Conservation (phyloP, 176 grass and related monocot species). For the Tillandsia fasciculata region DNA sequence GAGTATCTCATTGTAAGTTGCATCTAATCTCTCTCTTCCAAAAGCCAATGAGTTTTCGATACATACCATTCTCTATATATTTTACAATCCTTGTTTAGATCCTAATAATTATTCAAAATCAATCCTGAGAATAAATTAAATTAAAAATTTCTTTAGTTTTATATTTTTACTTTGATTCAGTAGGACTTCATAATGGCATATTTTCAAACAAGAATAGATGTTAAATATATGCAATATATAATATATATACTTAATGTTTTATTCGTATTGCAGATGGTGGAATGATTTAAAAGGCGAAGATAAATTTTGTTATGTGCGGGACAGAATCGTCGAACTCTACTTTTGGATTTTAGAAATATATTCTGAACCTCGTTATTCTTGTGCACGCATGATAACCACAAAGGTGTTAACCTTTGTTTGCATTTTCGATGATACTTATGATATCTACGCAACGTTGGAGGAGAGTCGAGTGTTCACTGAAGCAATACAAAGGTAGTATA, state of each 20-base stretch:
- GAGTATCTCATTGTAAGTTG: constrained; percentile 20
- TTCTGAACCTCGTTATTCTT: constrained; percentile 18
- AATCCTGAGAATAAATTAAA: not conserved
- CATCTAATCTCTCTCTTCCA: not conserved
- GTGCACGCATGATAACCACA: constrained; percentile 20
- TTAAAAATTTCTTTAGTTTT: not conserved
- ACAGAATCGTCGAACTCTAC: constrained; percentile 27
- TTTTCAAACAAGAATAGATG: not conserved
- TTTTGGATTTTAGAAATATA: constrained; percentile 21
- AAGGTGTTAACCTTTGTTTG: constrained; percentile 8
- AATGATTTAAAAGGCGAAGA: constrained; percentile 12
- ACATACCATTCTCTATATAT: too few relatives aligned
- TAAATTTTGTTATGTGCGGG: constrained; percentile 20
- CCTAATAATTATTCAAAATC: too few relatives aligned
- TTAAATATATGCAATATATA: not conserved
- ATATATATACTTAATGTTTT: not conserved
- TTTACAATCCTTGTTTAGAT: too few relatives aligned
- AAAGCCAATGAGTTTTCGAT: not conserved
- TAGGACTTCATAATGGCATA: not conserved
- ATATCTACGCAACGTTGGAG: constrained; percentile 34
- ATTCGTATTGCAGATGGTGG: constrained; percentile 34
- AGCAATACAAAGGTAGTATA: constrained; percentile 32
- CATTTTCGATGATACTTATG: constrained; percentile 43
- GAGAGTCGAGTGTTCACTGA: constrained; percentile 26
- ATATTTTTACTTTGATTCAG: not conserved